These are phyloP conservation scores for Solidago caesia DNA, from an alignment of 129 eudicot genomes.

Conservation along the genomic window DNA sequence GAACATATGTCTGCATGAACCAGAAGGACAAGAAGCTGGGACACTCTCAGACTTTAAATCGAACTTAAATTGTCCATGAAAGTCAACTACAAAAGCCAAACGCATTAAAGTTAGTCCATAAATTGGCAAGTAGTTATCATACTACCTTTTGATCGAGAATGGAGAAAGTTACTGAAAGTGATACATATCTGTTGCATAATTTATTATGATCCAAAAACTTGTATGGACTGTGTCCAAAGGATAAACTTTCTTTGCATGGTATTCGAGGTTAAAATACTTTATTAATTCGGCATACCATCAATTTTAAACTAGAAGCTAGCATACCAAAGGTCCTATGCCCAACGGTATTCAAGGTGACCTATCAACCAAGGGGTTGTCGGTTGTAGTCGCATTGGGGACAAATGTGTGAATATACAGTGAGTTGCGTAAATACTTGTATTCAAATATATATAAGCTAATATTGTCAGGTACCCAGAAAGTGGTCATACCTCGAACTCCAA, in stretches of 20 bases:
- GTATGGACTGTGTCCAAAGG: background rate
- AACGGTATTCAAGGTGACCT: no score
- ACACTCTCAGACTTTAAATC: background rate
- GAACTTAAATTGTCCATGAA: background rate
- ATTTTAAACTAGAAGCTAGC: no score
- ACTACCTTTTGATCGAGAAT: background rate
- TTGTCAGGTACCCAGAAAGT: background rate
- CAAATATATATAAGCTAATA: no score
- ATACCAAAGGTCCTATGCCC: no score
- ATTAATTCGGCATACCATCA: no score
- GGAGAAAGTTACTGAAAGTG: no score
- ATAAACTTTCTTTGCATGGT: no score
- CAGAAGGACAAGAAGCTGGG: background rate
- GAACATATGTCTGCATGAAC: constrained; percentile 6
- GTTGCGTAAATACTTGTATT: no score
- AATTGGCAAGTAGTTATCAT: background rate
- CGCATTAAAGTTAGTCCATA: background rate
- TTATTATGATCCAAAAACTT: background rate
- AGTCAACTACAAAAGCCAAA: background rate
- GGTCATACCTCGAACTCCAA: background rate
- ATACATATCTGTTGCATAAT: background rate
- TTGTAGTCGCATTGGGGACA: no score
- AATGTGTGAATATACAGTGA: no score
- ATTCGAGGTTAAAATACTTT: no score
- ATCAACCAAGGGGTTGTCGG: no score